Conservation (phyloP, 768 basidiomycete species). For the Tremella fuciformis region DNA sequence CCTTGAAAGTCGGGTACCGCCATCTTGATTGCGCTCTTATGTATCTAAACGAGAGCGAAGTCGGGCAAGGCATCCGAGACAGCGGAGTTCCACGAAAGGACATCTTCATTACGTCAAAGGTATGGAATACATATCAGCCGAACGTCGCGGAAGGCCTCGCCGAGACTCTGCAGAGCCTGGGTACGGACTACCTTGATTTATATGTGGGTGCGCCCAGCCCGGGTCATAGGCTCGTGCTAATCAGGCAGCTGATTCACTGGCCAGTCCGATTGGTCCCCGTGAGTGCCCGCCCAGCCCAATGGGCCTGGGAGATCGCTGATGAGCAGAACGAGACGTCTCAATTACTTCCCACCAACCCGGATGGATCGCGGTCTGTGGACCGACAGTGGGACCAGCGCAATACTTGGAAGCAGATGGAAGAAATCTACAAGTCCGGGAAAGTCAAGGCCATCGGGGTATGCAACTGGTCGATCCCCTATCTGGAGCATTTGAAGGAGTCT, state of each 20-base stretch:
- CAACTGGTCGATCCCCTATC: slow-evolving; percentile 63
- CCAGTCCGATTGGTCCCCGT: slow-evolving; percentile 26
- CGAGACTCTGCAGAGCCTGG: slow-evolving; percentile 69
- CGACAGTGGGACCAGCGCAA: slow-evolving; percentile 26
- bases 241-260: slow-evolving; percentile 35
- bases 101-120: slow-evolving; percentile 32
- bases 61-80: slow-evolving; percentile 39
- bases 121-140: slow-evolving; percentile 23
- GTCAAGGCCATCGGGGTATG: slow-evolving; percentile 78
- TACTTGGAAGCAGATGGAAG: slow-evolving; percentile 42
- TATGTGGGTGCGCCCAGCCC: slow-evolving; percentile 59
- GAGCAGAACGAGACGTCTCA: slow-evolving; percentile 14
- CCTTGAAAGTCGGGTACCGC: slow-evolving; percentile 71
- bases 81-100: slow-evolving; percentile 35
- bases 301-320: neutral
- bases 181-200: slow-evolving; percentile 72
- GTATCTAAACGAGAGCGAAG: slow-evolving; percentile 69
- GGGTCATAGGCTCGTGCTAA: neutral
- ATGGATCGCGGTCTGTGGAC: slow-evolving; percentile 31
- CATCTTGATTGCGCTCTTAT: slow-evolving; percentile 81
- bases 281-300: neutral
- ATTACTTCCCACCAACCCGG: slow-evolving; percentile 22
- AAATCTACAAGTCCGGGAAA: slow-evolving; percentile 61
- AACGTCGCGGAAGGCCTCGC: slow-evolving; percentile 73
- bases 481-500: slow-evolving; percentile 66